phyloP scores from a whole-genome alignment of 108 stramenopile species.

The Chaetoceros muelleri region DNA sequence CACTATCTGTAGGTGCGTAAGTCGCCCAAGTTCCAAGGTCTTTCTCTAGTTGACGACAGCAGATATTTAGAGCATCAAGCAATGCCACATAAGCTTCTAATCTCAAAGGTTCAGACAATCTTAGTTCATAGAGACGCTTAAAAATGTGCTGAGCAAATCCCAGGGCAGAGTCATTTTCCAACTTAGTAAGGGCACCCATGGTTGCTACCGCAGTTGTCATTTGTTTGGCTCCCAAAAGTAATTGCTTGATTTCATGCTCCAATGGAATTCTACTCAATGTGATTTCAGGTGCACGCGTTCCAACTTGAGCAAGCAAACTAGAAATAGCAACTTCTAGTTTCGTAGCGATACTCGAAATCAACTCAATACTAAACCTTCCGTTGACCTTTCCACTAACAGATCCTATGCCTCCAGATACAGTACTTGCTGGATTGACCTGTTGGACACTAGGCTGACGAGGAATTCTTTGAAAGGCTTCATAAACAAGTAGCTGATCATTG shows the following conservation, averaged over 20 bases:
- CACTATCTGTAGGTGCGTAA: slow-evolving; percentile 82
- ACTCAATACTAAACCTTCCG: slow-evolving; percentile 40
- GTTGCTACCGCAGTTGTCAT: slow-evolving; percentile 32
- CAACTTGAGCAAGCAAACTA: slow-evolving; percentile 59
- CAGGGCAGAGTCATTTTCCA: slow-evolving; percentile 81
- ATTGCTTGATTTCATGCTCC: slow-evolving; percentile 85
- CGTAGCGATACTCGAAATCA: slow-evolving; percentile 50
- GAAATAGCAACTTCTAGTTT: slow-evolving; percentile 75
- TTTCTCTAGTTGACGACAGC: slow-evolving; percentile 74
- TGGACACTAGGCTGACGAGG: slow-evolving; percentile 68
- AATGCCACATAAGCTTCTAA: slow-evolving; percentile 82
- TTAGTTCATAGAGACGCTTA: slow-evolving; percentile 93
- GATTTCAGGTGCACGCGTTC: slow-evolving; percentile 74
- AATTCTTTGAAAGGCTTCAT: slow-evolving; percentile 91
- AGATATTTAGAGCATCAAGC: slow-evolving; percentile 74
- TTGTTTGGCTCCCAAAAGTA: slow-evolving; percentile 78
- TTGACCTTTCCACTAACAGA: slow-evolving; percentile 7
- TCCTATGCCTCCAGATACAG: slow-evolving; percentile 1
- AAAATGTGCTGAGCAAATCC: slow-evolving; percentile 92
- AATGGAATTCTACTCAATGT: slow-evolving; percentile 78
- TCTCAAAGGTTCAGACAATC: slow-evolving; percentile 69
- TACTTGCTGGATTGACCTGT: slow-evolving; percentile 9
- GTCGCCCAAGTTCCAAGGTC: slow-evolving; percentile 89
- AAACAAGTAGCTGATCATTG: slow-evolving; percentile 86
- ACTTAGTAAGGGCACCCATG: slow-evolving; percentile 32